A percentile compares a stretch with the other conserved stretches of the same genome.
These are phyloP conservation scores for Hypericum perforatum DNA, from an alignment of 345 rosid genomes.

Conservation along the genomic window DNA sequence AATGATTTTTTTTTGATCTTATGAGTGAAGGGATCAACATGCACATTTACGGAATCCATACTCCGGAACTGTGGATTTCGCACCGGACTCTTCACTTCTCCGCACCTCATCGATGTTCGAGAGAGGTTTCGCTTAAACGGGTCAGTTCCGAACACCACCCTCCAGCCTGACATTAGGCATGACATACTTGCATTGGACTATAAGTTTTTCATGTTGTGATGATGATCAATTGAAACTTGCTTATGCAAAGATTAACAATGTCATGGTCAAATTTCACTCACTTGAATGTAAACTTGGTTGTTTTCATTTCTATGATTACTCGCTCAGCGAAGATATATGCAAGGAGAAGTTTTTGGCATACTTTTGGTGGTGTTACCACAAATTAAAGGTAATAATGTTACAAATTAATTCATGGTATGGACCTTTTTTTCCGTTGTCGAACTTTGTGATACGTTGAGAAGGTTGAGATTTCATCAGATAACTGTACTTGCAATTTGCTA, in stretches of 20 bases:
- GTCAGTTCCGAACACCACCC: too few species aligned
- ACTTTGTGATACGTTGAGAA: too few species aligned
- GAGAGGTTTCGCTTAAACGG: constrained; percentile 62
- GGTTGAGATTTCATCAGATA: too few species aligned
- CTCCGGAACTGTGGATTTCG: constrained; percentile 70
- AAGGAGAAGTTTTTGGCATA: constrained; percentile 80
- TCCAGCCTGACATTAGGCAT: too few species aligned
- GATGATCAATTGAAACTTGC: too few species aligned
- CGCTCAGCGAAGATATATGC: constrained; percentile 56
- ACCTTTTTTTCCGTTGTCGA: too few species aligned
- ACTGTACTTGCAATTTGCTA: too few species aligned
- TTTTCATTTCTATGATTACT: neutral
- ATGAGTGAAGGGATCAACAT: constrained; percentile 69
- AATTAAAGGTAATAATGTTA: constrained; percentile 53
- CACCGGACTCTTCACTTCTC: constrained; percentile 92
- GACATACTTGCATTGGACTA: too few species aligned
- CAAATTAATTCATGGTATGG: too few species aligned
- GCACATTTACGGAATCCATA: constrained; percentile 79
- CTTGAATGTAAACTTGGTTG: constrained; percentile 2
- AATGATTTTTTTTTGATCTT: constrained; percentile 1
- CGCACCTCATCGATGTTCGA: constrained; percentile 84
- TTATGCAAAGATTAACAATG: too few species aligned
- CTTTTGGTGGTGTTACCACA: constrained; percentile 93
- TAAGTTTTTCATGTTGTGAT: too few species aligned
- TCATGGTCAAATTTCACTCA: too few species aligned